Evolutionary conservation across 768 basidiomycete species (phyloP), one percentile per base, ranked within the genome.

Genomic region (Mycena albidolilacea): DNA sequence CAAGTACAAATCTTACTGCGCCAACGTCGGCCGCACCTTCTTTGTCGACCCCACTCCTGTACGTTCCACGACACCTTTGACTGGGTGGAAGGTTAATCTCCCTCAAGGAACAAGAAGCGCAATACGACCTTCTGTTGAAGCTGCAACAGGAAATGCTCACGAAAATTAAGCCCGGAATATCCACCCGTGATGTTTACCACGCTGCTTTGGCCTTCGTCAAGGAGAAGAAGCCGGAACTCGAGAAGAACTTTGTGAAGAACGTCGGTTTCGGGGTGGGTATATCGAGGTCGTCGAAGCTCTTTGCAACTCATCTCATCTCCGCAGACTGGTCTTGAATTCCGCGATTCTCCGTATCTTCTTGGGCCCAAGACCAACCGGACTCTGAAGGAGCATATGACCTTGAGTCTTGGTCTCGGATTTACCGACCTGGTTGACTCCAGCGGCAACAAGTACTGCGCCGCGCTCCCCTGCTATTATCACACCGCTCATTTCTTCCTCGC

Each of bases 291-390:
- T 39, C 69, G 52, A 54, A 23, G 6, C 15, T 55, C 46, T 11
- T 60, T 66, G 39, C 58, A 46, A n/a, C n/a, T 69, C 38, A 65
- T 57, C 41, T 37, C 60, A 66, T 23, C 68, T 52, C 38, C 59
- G 41, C 77, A 98, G 97, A 98, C 92, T 81, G 97, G 97, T 7
- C 90, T 98, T 79, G 97, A 99, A 81, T 98, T 97, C 84, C 91
- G 97, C 52, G 97, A 99, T 79, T 90, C 93, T 11, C 86, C 91
- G 0, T 98, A 97, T 80, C 83, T 97, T 14, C 84, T 99, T 46
- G 93, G 93, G 6, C 74, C 91, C 9, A 99, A 97, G 85, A 97
- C 95, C 77, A 83, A 83, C 8, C 91, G 93, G 11, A 83, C 83
- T 15, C 80, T 98, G 61, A 91, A 89, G 78, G 85, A 91, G 65